Evolutionary conservation across 75 land plant species (phyloP), one percentile per base, ranked within the genome.

Genomic region (Azolla pinnata): DNA sequence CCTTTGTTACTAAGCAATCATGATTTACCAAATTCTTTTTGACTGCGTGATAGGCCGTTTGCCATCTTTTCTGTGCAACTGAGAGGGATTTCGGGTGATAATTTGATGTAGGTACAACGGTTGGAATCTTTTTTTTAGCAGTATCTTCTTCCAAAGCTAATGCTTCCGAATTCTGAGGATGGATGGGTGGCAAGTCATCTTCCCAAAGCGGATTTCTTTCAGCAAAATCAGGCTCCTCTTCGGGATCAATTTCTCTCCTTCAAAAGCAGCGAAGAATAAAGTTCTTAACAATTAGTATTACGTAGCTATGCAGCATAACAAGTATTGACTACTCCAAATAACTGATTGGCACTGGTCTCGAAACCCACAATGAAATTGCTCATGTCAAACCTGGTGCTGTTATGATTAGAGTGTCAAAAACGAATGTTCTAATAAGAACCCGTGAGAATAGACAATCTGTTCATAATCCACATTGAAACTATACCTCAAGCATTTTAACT

Each of bases 131-230:
- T 12, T 5, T 5, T 35, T 35, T 35, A 12, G 12, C 5, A 35
- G 40, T 5, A 35, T 5, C 10, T 35, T 35, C 40, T 35, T 35
- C 40, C 12, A 35, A 35, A 35, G 40, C 40, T 35, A 12, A 35
- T 5, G 12, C 12, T 5, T 35, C 40, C 5, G 40, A 12, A 12
- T 54, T 25, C 17, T 28, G 31, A 3, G 31, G 31, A 23, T 58
- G 31, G 35, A 58, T 58, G 33, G 60, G 60, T 14, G 60, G 60
- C 35, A 58, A n/a, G 21, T 58, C 35, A 58, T 31, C 60, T 31
- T 58, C 60, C 60, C 60, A 58, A 21, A 2, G 60, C 17, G 60
- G 60, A 34, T 58, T 27, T n/a, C 60, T 2, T 12, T 31, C 60
- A 3, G 34, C 19, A 33, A 58, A 58, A 32, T 32, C 60, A 21